These are phyloP conservation scores for Geotrichum carabidarum DNA, from an alignment of 1,139 yeast genomes.

Conservation along the genomic window DNA sequence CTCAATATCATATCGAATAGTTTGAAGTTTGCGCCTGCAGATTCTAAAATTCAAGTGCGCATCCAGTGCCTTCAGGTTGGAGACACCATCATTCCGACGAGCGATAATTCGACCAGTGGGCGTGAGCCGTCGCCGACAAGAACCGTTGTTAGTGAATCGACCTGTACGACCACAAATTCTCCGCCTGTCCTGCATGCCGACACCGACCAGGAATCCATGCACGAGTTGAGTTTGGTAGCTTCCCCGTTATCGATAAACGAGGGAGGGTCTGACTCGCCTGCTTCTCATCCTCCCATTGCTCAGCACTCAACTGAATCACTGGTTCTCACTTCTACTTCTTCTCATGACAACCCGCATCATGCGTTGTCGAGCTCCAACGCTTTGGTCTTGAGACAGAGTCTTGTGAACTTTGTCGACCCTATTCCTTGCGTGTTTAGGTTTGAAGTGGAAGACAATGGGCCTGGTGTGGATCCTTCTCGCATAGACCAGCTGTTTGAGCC, in stretches of 20 bases:
- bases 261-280: not conserved
- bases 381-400: not conserved
- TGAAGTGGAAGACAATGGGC: constrained; percentile 83
- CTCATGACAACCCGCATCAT: not conserved
- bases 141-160: no score
- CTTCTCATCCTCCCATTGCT: not conserved
- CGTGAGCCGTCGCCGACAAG: not conserved
- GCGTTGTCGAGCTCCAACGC: not conserved
- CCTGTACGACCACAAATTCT: no score
- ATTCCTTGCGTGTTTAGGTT: constrained; percentile 6
- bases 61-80: constrained; percentile 1
- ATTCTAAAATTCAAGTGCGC: constrained; percentile 26
- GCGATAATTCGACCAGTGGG: not conserved
- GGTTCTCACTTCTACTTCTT: not conserved
- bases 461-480: constrained; percentile 77
- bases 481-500: constrained; percentile 91
- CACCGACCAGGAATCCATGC: not conserved
- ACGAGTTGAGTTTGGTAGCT: not conserved
- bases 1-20: constrained; percentile 86
- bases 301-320: not conserved
- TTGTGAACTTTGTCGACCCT: not conserved
- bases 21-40: constrained; percentile 79
- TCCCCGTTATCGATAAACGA: not conserved
- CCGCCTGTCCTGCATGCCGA: not conserved
- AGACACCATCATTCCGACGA: not conserved